Percentiles rank a stretch among this genome's conserved stretches.
Evolutionary conservation across 352 stramenopile species (phyloP).

Genomic region (Pythium phragmiticola): DNA sequence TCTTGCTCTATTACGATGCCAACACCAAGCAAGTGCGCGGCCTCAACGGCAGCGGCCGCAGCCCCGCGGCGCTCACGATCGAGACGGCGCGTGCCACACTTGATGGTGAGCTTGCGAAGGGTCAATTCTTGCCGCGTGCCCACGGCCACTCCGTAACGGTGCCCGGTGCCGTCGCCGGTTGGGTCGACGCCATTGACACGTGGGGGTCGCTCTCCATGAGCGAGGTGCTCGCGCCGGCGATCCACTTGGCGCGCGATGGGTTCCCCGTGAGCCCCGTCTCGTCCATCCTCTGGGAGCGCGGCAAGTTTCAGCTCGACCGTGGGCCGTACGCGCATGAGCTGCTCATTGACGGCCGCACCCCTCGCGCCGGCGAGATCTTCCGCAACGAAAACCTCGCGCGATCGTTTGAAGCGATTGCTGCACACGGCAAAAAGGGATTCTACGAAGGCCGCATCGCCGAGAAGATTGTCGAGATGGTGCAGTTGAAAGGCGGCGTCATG

Average conservation of each 20-base stretch:
- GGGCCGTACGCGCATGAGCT: conserved; percentile 52
- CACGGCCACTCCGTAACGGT: conserved; percentile 82
- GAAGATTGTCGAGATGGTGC: conserved; percentile 85
- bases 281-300: conserved; percentile 77
- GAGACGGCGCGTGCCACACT: conserved; percentile 56
- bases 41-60: conserved; percentile 93
- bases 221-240: conserved; percentile 89
- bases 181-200: conserved; percentile 86
- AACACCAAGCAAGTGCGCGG: conserved; percentile 75
- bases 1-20: conserved; percentile 94
- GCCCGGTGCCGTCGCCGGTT: conserved; percentile 91
- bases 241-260: conserved; percentile 89
- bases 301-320: conserved; percentile 64
- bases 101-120: conserved; percentile 25
- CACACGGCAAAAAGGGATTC: conserved; percentile 86
- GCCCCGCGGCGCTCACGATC: conserved; percentile 77
- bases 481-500: conserved; percentile 62
- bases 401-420: conserved; percentile 85
- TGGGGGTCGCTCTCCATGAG: conserved; percentile 86
- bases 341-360: conserved; percentile 49
- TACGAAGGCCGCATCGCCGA: conserved; percentile 84
- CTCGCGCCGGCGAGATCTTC: conserved; percentile 78
- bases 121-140: conserved; percentile 42
- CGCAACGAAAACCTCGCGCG: conserved; percentile 82
- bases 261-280: conserved; percentile 93